Base-by-base conservation (phyloP, 169 alveolate genomes). In the Nephromyces sp. region DNA sequence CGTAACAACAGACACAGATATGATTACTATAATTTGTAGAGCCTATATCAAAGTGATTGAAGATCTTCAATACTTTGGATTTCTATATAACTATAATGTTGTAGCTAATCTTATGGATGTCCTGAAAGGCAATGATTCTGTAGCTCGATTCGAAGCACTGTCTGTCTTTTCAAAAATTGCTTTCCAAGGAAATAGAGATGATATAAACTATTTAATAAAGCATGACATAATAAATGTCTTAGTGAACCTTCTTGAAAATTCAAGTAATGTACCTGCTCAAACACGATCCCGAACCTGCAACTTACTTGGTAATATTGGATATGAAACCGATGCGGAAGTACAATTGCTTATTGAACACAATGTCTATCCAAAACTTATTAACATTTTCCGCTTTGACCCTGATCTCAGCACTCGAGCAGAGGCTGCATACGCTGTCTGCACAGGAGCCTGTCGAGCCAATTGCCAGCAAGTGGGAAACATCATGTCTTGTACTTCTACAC, bases 391-490 rank as follows among this genome's bases (percentile, higher is more conserved):
- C 68, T 78, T 80, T 52, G 89, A 84, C 43, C 79, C 81, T 31
- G 94, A 89, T 77, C 86, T 82, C 72, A 87, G 81, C 79, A 82
- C 90, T 22, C 88, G 86, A 81, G 80, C 87, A 27, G 94, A 89
- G 74, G 89, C 92, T 29, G 94, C 94, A 32, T 89, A 89, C 79
- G 94, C 94, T 29, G 90, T 89, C 33, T 89, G 94, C 74, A 92
- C 94, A 1, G 86, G 92, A 64, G 84, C 84, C 52, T 83, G 92
- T 6, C 74, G 84, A 62, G 91, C 92, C 25, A 84, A 86, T 70
- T 80, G 86, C 51, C 80, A 66, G 65, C 94, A 89, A 72, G 89
- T 89, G 15, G 91, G 92, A 29, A 85, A 87, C 70, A 89, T 89
- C 52, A 78, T 89, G 33, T 86, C 93, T 31, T 89, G 92, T 73